These are phyloP conservation scores for Rhododendron ovatum DNA, from an alignment of 148 eudicot species.

Conservation along the genomic window DNA sequence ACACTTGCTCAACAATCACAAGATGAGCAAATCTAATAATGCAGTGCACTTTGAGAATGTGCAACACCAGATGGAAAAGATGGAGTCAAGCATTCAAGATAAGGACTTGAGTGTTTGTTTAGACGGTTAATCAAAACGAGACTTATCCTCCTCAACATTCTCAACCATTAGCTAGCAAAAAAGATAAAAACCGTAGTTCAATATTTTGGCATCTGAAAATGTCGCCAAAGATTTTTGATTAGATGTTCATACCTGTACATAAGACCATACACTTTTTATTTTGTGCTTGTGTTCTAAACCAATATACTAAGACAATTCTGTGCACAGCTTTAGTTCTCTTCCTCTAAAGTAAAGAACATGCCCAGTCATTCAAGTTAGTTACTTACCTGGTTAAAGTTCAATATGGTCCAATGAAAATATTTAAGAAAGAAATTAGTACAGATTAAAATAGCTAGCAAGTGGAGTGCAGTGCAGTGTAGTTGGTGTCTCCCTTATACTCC, in stretches of 20 bases:
- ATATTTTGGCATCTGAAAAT: not conserved
- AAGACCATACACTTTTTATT: too few relatives aligned
- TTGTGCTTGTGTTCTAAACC: not conserved
- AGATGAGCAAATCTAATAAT: constrained; percentile 3
- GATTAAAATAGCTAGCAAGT: too few relatives aligned
- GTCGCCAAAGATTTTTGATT: not conserved
- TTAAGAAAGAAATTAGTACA: too few relatives aligned
- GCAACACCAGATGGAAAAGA: constrained; percentile 21
- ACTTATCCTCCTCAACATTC: constrained; percentile 15
- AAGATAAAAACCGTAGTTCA: not conserved
- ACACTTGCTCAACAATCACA: constrained; percentile 15
- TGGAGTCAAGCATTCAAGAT: constrained; percentile 25
- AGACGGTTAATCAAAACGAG: constrained; percentile 33
- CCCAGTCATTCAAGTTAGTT: too few relatives aligned
- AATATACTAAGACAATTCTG: not conserved
- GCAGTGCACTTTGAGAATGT: not conserved
- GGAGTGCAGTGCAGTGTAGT: too few relatives aligned
- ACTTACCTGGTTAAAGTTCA: too few relatives aligned
- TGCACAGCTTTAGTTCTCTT: not conserved
- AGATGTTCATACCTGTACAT: not conserved
- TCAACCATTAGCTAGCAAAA: constrained; percentile 22
- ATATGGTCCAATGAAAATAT: too few relatives aligned
- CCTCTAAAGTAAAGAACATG: too few relatives aligned
- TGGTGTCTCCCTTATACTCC: too few relatives aligned
- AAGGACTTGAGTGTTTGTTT: constrained; percentile 36